phyloP scores from a whole-genome alignment of 2,329 filamentous ascomycete genomes.

The Colletotrichum sublineola region DNA sequence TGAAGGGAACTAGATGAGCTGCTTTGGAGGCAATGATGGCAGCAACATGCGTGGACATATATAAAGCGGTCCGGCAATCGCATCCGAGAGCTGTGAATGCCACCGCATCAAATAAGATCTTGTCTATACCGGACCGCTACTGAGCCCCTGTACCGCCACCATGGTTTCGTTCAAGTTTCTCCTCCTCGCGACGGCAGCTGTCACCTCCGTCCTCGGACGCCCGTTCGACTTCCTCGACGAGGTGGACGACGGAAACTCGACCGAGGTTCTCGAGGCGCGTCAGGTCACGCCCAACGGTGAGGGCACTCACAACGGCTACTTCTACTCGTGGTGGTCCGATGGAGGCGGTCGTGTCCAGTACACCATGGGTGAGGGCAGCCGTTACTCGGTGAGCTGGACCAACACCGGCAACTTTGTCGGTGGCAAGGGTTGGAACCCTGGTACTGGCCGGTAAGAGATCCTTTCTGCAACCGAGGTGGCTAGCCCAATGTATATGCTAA shows the following conservation, averaged over 20 bases:
- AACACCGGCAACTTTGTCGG: slow-evolving; percentile 66
- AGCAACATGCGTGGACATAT: not conserved
- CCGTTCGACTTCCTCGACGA: slow-evolving; percentile 14
- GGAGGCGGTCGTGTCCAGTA: slow-evolving; percentile 56
- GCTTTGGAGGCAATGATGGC: not conserved
- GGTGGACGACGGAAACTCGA: slow-evolving; percentile 10
- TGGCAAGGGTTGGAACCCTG: slow-evolving; percentile 71
- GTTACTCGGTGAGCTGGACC: slow-evolving; percentile 61
- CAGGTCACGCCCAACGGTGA: slow-evolving; percentile 47
- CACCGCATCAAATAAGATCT: slow-evolving; percentile 11
- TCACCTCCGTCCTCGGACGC: slow-evolving; percentile 16
- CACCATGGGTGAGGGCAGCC: slow-evolving; percentile 57
- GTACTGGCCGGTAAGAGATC: slow-evolving; percentile 52
- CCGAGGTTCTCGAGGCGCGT: slow-evolving; percentile 22
- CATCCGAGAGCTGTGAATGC: not conserved
- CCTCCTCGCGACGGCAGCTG: slow-evolving; percentile 16
- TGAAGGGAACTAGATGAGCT: not conserved
- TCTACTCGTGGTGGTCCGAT: slow-evolving; percentile 61
- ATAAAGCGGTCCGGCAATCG: not conserved
- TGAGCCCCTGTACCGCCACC: not conserved
- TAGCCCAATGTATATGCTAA: not conserved
- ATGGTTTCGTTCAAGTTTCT: slow-evolving; percentile 17
- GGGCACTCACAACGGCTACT: slow-evolving; percentile 55
- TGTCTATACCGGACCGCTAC: not conserved
- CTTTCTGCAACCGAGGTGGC: not conserved